These are phyloP conservation scores for Penicillium simplicissimum DNA, from an alignment of 495 filamentous ascomycete species.

Conservation along the genomic window DNA sequence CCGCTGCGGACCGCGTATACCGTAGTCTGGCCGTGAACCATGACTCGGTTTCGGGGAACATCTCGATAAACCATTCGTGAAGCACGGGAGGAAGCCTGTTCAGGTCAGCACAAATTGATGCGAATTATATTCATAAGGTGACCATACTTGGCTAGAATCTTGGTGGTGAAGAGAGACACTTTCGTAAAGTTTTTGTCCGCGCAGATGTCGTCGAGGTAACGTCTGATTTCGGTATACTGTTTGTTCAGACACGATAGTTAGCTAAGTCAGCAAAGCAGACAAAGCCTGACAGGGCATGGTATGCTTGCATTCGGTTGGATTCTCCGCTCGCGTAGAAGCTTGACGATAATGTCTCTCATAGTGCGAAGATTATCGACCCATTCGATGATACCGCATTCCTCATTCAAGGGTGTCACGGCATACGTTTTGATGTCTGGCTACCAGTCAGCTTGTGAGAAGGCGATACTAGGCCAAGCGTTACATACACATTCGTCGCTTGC, in stretches of 20 bases:
- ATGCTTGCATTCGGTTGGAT: conserved; percentile 55
- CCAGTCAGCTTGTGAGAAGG: conserved; percentile 14
- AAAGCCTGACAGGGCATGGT: not conserved
- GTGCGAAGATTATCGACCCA: conserved; percentile 98
- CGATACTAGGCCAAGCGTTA: conserved; percentile 3
- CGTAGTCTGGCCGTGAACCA: conserved; percentile 92
- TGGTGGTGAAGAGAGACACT: conserved; percentile 66
- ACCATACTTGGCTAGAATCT: conserved; percentile 53
- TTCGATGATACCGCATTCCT: conserved; percentile 96
- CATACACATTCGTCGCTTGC: conserved; percentile 72
- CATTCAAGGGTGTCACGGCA: conserved; percentile 91
- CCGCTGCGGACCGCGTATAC: conserved; percentile 90
- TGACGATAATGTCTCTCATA: conserved; percentile 85
- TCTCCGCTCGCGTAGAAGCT: conserved; percentile 69
- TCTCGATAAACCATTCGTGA: conserved; percentile 91
- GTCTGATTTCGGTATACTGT: conserved; percentile 60
- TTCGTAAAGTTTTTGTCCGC: conserved; percentile 48
- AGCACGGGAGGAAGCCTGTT: conserved; percentile 76
- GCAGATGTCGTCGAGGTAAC: conserved; percentile 58
- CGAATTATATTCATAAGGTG: not conserved
- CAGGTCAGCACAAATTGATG: conserved; percentile 13
- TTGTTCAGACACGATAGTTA: conserved; percentile 14
- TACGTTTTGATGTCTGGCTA: conserved; percentile 88
- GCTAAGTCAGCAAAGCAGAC: not conserved
- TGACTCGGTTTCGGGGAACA: conserved; percentile 86